phyloP scores from a whole-genome alignment of 208 protist species.

The Trypanosoma melophagium region DNA sequence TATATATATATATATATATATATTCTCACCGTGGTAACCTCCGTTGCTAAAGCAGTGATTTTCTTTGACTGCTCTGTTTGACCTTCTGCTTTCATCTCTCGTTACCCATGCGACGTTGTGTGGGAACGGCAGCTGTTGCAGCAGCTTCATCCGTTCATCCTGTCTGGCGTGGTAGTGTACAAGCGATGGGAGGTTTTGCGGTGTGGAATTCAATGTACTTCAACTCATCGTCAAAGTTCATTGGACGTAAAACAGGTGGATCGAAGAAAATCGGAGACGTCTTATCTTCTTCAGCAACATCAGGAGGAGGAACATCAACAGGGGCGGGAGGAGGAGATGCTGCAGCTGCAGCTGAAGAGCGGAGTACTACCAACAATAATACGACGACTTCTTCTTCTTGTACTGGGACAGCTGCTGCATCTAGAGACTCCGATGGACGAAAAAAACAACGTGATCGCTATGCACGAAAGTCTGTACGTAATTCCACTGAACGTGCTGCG shows the following conservation, averaged over 20 bases:
- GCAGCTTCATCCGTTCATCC: neutral
- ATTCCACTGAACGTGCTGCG: neutral
- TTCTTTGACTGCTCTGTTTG: neutral
- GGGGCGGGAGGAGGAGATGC: neutral
- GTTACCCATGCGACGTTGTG: constrained; percentile 14
- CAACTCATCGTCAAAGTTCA: constrained; percentile 17
- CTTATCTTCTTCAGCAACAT: neutral
- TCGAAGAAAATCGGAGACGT: constrained; percentile 11
- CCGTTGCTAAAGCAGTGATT: neutral
- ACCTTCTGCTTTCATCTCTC: neutral
- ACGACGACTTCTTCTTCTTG: neutral
- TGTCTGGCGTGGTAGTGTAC: constrained; percentile 1
- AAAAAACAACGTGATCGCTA: neutral
- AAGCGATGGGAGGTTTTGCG: neutral
- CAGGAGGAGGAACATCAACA: too few relatives aligned
- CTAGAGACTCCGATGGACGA: neutral
- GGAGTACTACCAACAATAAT: too few relatives aligned
- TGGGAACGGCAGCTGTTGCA: neutral
- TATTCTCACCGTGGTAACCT: too few relatives aligned
- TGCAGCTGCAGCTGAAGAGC: neutral
- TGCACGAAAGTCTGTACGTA: neutral
- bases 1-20: constrained; percentile 13
- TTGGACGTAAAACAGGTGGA: constrained; percentile 11
- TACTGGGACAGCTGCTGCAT: neutral
- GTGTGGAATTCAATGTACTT: constrained; percentile 2